Percentiles rank a stretch among this genome's conserved stretches.
phyloP scores from a whole-genome alignment of 2,329 filamentous ascomycete species.

The Gaeumannomyces sp. region DNA sequence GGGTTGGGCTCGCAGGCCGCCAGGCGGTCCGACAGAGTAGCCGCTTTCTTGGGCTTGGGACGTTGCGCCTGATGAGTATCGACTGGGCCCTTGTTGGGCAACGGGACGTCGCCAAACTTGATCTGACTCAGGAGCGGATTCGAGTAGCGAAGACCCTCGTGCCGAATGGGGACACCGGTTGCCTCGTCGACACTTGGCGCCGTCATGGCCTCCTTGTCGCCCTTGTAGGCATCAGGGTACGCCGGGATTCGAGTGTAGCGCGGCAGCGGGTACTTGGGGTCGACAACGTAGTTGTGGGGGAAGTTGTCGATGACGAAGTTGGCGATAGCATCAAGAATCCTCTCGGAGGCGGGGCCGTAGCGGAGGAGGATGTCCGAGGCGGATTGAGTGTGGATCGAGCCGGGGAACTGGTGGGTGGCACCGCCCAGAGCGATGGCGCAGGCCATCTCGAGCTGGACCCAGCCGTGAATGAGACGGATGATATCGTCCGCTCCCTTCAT shows the following conservation, averaged over 20 bases:
- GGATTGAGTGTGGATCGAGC: slow-evolving; percentile 21
- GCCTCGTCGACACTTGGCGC: no score
- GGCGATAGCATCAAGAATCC: slow-evolving; percentile 48
- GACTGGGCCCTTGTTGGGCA: slow-evolving; percentile 13
- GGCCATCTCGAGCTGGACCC: slow-evolving; percentile 16
- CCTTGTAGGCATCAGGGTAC: not conserved
- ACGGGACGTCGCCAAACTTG: slow-evolving; percentile 62
- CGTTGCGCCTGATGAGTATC: not conserved
- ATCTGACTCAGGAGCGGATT: slow-evolving; percentile 34
- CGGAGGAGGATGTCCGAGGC: slow-evolving; percentile 29
- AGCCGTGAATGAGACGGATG: slow-evolving; percentile 11
- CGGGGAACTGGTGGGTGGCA: slow-evolving; percentile 18
- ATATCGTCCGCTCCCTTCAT: slow-evolving; percentile 12
- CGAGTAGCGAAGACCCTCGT: not conserved
- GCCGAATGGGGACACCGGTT: no score
- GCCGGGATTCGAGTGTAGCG: slow-evolving; percentile 36
- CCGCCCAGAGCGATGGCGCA: slow-evolving; percentile 20
- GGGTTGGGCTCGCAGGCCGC: not conserved
- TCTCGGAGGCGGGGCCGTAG: slow-evolving; percentile 49
- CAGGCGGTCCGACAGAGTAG: not conserved
- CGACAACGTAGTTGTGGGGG: slow-evolving; percentile 53
- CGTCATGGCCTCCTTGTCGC: no score
- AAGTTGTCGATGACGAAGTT: slow-evolving; percentile 55
- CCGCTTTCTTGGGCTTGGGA: not conserved
- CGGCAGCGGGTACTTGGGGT: slow-evolving; percentile 35